Base-by-base conservation (phyloP, 768 basidiomycete species). In the Auriscalpium microsporum region DNA sequence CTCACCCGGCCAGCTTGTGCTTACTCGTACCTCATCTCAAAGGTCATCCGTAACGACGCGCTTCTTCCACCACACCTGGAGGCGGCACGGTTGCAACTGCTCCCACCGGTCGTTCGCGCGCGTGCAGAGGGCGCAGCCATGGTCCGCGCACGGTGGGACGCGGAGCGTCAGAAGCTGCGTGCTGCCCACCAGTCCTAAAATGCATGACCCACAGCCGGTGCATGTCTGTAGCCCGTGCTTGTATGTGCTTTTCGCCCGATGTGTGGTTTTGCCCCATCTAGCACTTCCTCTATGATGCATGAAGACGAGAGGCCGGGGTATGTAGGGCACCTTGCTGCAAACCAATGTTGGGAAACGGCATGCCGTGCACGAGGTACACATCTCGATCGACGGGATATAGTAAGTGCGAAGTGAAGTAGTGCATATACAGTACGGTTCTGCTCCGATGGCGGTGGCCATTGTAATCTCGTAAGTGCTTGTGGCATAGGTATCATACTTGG, bases 11-110 rank as follows among this genome's bases (percentile, higher is more conserved):
- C 16, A 33, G 17, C 17, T 14, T 13, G 35, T 21, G 9, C 21
- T 48, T 51, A 45, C 23, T 35, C 35, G 19, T 33, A 38, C 17
- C 49, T 56, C 34, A 45, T 54, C 19, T 54, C 28, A 28, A 54
- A 94, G 93, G 93, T 95, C 35, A 95, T 96, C 58, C 89, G 93
- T 57, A 94, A 84, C 50, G 93, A 96, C 57, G 73, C 75, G 10
- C 58, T 77, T 13, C 58, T 85, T 28, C 77, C 81, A 23, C 75
- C 82, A 48, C 79, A 84, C 56, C 64, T 84, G 46, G 78, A 87
- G 67, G 84, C 85, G 2, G 79, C 80, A 9, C 81, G 82, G 48
- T 66, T 81, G 62, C 84, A 84, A 58, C 67, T 84, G 36, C 66
- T 80, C 19, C 66, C 78, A 3, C 77, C 85, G 10, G 69, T 80